Percentiles rank a stretch among this genome's conserved stretches.
phyloP scores from a whole-genome alignment of 2,329 filamentous ascomycete genomes.

The Aschersonia sp. region DNA sequence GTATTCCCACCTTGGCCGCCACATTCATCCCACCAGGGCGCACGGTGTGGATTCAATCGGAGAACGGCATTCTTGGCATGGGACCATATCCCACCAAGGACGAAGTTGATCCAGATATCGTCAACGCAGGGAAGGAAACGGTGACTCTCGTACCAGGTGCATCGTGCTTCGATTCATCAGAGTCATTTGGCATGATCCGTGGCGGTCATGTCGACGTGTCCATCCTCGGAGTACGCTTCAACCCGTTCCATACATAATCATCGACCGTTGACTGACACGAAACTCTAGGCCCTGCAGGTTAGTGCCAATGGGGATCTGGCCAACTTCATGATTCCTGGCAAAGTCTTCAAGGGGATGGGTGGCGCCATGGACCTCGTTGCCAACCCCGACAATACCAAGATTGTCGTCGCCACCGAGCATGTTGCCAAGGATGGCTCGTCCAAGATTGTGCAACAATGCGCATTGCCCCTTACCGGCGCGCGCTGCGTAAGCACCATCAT shows the following conservation, averaged over 20 bases:
- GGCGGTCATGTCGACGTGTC: conserved; percentile 74
- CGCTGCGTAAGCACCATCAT: conserved; percentile 58
- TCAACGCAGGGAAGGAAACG: conserved; percentile 82
- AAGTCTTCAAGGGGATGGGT: conserved; percentile 80
- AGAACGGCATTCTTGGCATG: conserved; percentile 78
- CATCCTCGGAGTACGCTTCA: conserved; percentile 48
- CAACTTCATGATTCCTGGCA: conserved; percentile 84
- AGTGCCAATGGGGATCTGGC: conserved; percentile 66
- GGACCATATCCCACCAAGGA: conserved; percentile 63
- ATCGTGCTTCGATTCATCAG: conserved; percentile 62
- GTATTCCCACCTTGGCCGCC: conserved; percentile 78
- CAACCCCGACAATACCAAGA: conserved; percentile 57
- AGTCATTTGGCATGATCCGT: conserved; percentile 79
- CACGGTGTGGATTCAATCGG: conserved; percentile 71
- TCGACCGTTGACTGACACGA: no score
- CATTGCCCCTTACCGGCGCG: conserved; percentile 50
- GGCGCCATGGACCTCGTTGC: conserved; percentile 62
- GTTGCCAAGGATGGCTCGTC: conserved; percentile 52
- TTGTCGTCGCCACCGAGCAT: conserved; percentile 57
- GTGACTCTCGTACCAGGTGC: conserved; percentile 67
- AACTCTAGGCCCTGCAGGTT: conserved; percentile 52
- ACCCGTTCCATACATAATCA: no score
- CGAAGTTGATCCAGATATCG: conserved; percentile 61
- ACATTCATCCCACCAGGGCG: conserved; percentile 54
- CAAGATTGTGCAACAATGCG: conserved; percentile 52